A percentile compares a stretch with the other conserved stretches of the same genome.
These are phyloP conservation scores for Skeletonema tropicum DNA, from an alignment of 108 stramenopile species.

Conservation along the genomic window DNA sequence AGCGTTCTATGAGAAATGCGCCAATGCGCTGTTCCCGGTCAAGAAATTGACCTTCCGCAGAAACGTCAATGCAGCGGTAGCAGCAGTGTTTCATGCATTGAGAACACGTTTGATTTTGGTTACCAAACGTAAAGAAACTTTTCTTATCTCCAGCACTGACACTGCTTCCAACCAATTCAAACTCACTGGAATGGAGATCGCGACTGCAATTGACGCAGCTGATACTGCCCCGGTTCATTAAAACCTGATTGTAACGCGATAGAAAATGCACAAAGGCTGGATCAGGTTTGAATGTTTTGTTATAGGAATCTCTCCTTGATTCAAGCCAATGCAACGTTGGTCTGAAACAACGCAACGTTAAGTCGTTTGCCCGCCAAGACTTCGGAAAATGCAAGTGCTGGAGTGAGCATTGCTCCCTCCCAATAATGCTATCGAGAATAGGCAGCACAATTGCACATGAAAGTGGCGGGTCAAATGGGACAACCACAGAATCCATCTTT, in stretches of 20 bases:
- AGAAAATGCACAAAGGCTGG: background rate
- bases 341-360: background rate
- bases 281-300: background rate
- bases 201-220: background rate
- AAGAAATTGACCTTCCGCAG: too few relatives aligned
- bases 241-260: background rate
- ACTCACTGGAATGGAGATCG: background rate
- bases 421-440: conserved; percentile 13
- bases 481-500: background rate
- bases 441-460: conserved; percentile 5
- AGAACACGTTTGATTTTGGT: conserved; percentile 6
- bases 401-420: background rate
- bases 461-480: background rate
- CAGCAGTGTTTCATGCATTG: conserved; percentile 10
- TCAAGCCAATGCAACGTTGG: too few relatives aligned
- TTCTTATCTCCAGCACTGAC: background rate
- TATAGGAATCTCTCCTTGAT: background rate
- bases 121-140: background rate
- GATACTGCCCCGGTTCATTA: background rate
- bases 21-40: background rate
- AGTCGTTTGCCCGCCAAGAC: background rate
- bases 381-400: background rate
- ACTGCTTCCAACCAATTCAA: background rate
- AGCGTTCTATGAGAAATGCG: background rate
- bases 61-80: background rate